Evolutionary conservation across 2,329 filamentous ascomycete species (phyloP), one percentile per base, ranked within the genome.

Genomic region (Parastagonospora nodorum): DNA sequence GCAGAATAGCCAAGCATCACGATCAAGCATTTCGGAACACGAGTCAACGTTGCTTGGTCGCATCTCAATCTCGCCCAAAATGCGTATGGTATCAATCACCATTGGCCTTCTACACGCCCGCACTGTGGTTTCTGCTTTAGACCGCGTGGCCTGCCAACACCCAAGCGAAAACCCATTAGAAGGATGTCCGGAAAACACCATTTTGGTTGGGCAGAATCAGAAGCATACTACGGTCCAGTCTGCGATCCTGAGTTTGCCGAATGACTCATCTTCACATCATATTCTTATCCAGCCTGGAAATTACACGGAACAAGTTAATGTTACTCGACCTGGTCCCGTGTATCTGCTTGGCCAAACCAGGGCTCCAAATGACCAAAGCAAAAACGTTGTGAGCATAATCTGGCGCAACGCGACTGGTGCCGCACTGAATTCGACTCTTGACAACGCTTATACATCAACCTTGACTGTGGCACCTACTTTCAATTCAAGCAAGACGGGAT

Each of bases 251-350:
- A 77, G 77, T 37, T 65, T 82, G 4, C 77, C 77, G 0, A 67
- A 77, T 42, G 71, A 81, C 59, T 76, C 74, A 12, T 71, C 71
- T 5, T 64, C 78, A 0, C 75, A 81, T 49, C 78, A 78, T 14
- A 87, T 88, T 57, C 77, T 88, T 10, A 80, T 88, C 39, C 78
- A 81, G 0, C 77, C 84, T 0, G 85, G 85, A 0, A 78, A 77
- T 51, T 88, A 88, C 61, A 81, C 75, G 1, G 85, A 88, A 62
- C 84, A 87, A 69, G 71, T 88, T 53, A 88, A 88, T 57, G 77
- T 88, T 51, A 88, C 85, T 4, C 83, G 85, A 1, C 69, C 75
- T 1, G 84, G 82, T 0, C 84, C 86, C 0, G 73, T 88, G 6
- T 85, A 83, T 27, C 75, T 88, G 6, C 77, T 88, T 0, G 86